These are phyloP conservation scores for Xylaria sp. DNA, from an alignment of 2,329 filamentous ascomycete species.

Conservation along the genomic window DNA sequence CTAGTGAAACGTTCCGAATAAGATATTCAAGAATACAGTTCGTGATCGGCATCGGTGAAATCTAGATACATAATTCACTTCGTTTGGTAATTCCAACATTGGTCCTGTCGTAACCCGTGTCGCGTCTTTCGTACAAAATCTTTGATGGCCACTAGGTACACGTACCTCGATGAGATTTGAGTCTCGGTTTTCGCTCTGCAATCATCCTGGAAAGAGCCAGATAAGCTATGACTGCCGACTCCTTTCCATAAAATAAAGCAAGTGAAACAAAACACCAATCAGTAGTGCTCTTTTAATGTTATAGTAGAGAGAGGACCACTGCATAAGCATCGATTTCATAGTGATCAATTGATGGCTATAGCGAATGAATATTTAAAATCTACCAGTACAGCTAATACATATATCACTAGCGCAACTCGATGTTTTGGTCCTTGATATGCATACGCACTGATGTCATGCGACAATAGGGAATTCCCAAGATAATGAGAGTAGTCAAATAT, in stretches of 20 bases:
- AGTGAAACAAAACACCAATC: too few species aligned
- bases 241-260: too few species aligned
- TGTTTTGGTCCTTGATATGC: background rate
- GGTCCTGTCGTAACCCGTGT: conserved; percentile 19
- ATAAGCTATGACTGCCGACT: too few species aligned
- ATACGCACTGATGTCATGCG: background rate
- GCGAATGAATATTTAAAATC: background rate
- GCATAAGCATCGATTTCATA: conserved; percentile 6
- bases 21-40: conserved; percentile 25
- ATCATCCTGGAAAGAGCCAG: too few species aligned
- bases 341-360: conserved; percentile 6
- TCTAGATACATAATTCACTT: conserved; percentile 26
- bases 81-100: conserved; percentile 28
- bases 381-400: background rate
- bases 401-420: background rate
- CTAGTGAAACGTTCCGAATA: conserved; percentile 31
- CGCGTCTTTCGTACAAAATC: too few species aligned
- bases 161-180: too few species aligned
- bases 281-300: too few species aligned
- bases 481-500: background rate
- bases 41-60: conserved; percentile 23
- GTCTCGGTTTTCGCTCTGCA: too few species aligned
- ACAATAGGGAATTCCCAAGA: background rate
- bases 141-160: too few species aligned
- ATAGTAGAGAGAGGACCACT: too few species aligned